phyloP scores from a whole-genome alignment of 2,329 filamentous ascomycete genomes.

The Alternaria dauci region DNA sequence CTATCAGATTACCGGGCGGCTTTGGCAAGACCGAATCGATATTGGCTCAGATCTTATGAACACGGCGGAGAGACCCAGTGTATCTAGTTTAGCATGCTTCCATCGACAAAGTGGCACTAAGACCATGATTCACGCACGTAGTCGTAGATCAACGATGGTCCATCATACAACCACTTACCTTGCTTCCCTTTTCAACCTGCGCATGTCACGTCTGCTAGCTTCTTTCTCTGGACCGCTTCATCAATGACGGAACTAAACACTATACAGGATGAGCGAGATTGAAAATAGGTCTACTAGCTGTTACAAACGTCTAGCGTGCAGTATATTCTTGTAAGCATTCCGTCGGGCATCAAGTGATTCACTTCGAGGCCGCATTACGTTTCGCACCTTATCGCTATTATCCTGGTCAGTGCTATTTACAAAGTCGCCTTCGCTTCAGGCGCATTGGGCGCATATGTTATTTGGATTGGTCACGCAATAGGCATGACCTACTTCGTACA shows the following conservation, averaged over 20 bases:
- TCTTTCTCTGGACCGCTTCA: not conserved
- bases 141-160: fast-evolving
- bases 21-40: fast-evolving
- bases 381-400: too few species aligned
- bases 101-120: fast-evolving
- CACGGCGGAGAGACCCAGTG: not conserved
- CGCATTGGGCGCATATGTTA: too few species aligned
- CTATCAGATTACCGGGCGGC: not conserved
- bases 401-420: too few species aligned
- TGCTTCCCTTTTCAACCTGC: fast-evolving
- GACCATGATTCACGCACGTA: too few species aligned
- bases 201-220: not conserved
- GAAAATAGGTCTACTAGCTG: fast-evolving
- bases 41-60: fast-evolving
- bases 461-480: too few species aligned
- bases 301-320: fast-evolving
- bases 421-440: too few species aligned
- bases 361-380: too few species aligned
- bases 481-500: too few species aligned
- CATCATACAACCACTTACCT: not conserved
- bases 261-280: not conserved
- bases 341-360: too few species aligned
- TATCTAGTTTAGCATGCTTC: not conserved
- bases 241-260: not conserved
- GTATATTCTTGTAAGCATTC: too few species aligned